Evolutionary conservation across 2,329 filamentous ascomycete species (phyloP), one percentile per base, ranked within the genome.

Genomic region (Apiospora koreana): DNA sequence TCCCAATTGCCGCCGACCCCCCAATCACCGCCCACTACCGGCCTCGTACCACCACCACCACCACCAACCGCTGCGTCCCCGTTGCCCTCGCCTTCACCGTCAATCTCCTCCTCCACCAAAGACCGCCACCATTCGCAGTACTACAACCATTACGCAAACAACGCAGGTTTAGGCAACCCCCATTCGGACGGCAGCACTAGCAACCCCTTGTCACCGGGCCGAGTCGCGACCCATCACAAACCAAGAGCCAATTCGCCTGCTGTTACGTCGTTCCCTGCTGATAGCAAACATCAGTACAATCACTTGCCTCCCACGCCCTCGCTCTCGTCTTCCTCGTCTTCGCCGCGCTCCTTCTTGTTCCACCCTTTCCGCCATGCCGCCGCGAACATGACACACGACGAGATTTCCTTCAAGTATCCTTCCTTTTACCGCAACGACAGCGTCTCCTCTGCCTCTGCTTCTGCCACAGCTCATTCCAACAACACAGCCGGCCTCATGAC

Each of bases 381-480:
- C 66, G 66, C 66, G 42, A 41, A 45, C 45, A 68, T 68, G 66
- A 68, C 69, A 46, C 23, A 41, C 62, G 69, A 41, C 65, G 65
- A 70, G 48, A 62, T 62, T 62, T 62, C 54, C 50, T 65, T 69
- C 18, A 43, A 48, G 50, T 46, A 65, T 25, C 68, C 77, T 35
- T 68, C 77, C 70, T 80, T 79, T 71, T 73, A 80, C 72, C 83
- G 84, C 74, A 79, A 81, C 77, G 84, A 86, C 68, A 85, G 83
- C 76, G 74, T 85, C 70, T 86, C 85, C 67, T 84, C 85, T 72
- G 80, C 81, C 68, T 84, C 85, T 72, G 80, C 81, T 68, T 85
- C 85, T 71, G 83, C 81, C 69, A 79, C 79, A 72, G 80, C 82
- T 9, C 69, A 69, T 35, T 80, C 82, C n/a, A 77, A 80, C 69